These are phyloP conservation scores for Marasmius oreades DNA, from an alignment of 1,284 basidiomycete species.

Conservation along the genomic window DNA sequence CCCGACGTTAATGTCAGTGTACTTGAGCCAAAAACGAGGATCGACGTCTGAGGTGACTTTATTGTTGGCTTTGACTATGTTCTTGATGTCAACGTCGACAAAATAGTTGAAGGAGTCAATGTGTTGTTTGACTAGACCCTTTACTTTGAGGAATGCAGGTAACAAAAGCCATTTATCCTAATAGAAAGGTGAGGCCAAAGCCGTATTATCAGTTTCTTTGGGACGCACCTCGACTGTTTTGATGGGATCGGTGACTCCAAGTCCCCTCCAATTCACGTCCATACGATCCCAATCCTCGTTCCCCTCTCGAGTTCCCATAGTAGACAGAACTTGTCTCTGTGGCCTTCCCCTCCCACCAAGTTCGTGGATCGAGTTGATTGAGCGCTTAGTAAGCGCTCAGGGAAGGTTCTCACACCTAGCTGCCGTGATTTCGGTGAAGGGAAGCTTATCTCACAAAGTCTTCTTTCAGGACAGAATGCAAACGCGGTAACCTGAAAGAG, in stretches of 20 bases:
- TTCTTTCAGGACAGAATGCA: no score
- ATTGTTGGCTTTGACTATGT: slow-evolving; percentile 92
- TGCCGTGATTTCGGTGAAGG: no score
- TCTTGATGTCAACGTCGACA: slow-evolving; percentile 95
- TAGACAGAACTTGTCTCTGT: neutral
- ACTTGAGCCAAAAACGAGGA: slow-evolving; percentile 96
- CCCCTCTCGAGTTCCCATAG: slow-evolving; percentile 26
- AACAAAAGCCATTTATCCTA: slow-evolving; percentile 98
- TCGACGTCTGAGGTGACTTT: slow-evolving; percentile 96
- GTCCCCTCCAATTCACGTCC: slow-evolving; percentile 62
- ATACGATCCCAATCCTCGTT: slow-evolving; percentile 63
- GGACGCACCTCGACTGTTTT: slow-evolving; percentile 70
- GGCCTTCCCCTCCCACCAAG: no score
- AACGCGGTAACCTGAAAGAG: no score
- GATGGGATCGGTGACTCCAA: slow-evolving; percentile 74
- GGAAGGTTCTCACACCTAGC: no score
- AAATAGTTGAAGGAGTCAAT: slow-evolving; percentile 99
- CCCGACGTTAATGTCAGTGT: slow-evolving; percentile 92
- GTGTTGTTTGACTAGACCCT: slow-evolving; percentile 99
- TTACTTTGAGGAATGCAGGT: slow-evolving; percentile 93
- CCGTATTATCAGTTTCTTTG: neutral
- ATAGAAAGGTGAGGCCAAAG: neutral
- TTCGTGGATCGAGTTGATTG: no score
- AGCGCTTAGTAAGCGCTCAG: no score
- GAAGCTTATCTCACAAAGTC: no score